A percentile compares a stretch with the other conserved stretches of the same genome.
phyloP scores from a whole-genome alignment of 768 basidiomycete genomes.

The Leucocoprinus leucothites region DNA sequence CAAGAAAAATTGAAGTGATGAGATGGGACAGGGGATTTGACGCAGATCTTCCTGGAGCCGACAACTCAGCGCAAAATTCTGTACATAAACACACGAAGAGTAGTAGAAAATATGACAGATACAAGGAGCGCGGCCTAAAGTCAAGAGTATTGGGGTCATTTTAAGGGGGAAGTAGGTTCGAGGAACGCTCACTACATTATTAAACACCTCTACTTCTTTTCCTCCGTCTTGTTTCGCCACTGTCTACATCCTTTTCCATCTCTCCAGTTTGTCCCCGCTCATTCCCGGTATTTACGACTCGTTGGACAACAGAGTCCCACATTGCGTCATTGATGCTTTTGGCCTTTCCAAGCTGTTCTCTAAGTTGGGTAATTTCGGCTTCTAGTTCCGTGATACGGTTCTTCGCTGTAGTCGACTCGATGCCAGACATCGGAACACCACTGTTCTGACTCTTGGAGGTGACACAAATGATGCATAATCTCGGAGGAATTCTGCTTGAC shows the following conservation, averaged over 20 bases:
- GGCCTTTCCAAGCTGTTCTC: slow-evolving; percentile 73
- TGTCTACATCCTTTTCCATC: slow-evolving; percentile 18
- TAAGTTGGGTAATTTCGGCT: slow-evolving; percentile 62
- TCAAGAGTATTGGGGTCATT: too few species aligned
- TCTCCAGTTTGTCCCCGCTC: slow-evolving; percentile 13
- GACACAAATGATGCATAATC: slow-evolving; percentile 69
- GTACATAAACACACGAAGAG: too few species aligned
- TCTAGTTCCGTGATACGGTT: slow-evolving; percentile 67
- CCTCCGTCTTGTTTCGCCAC: slow-evolving; percentile 8
- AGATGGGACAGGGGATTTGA: too few species aligned
- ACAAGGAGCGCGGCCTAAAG: too few species aligned
- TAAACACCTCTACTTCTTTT: slow-evolving; percentile 25
- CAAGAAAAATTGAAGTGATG: too few species aligned
- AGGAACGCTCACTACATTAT: not conserved
- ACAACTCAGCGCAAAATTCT: too few species aligned
- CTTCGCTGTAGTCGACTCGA: slow-evolving; percentile 38
- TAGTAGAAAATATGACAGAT: too few species aligned
- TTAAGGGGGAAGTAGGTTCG: too few species aligned
- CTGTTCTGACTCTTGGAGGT: slow-evolving; percentile 29
- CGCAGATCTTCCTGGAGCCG: too few species aligned
- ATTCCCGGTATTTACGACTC: slow-evolving; percentile 34
- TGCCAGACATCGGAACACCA: not conserved
- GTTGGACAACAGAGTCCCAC: slow-evolving; percentile 85
- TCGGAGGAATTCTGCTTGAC: slow-evolving; percentile 51
- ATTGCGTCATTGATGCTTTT: slow-evolving; percentile 91